Evolutionary conservation across 164 flowering plant genomes (phyloP), one percentile per base, ranked within the genome.

Genomic region (Magnolia changhungtana): DNA sequence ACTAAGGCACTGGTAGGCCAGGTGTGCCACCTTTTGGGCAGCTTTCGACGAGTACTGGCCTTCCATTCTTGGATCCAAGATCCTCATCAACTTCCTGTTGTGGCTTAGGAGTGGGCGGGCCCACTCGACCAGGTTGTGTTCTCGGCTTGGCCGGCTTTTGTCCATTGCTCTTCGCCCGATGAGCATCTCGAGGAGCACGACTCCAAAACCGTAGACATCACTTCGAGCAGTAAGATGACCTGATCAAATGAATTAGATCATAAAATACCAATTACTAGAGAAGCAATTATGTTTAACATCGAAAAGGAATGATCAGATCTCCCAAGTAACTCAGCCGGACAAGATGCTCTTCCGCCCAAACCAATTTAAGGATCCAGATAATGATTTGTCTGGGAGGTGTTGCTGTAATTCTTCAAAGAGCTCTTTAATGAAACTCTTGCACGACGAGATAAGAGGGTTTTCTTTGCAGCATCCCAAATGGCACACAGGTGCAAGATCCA

Each of bases 191-290:
- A 93, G 97, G 50, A 95, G 88, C 78, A 95, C 98, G 1, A 95
- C 99, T 67, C 99, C 99, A 82, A 87, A 95, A 16, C 98, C 98
- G 80, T 95, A 95, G 58, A 93, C 93, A 84, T 95, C 99, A 69
- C 99, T 92, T 73, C 97, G 78, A 50, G 97, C 92, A 0, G 99
- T 95, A 77, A 95, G 85, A 84, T 93, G 98, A 29, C 98, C 99
- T 95, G 88, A 5, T 16, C 63, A 71, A 27, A 73, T 1, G 29
- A 70, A 21, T 7, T 52, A 21, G 37, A 4, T 10, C 29, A 21
- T 14, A 11, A 11, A 5, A 66, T 9, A 18, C 9, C 18, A 18
- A 1, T 27, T 18, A 21, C 21, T 63, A 16, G 65, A 16, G 23
- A 63, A 7, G 23, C 19, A n/a, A 18, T n/a, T 21, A 63, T 7